A percentile compares a stretch with the other conserved stretches of the same genome.
These are phyloP conservation scores for Porodaedalea pini DNA, from an alignment of 1,284 basidiomycete genomes.

Conservation along the genomic window DNA sequence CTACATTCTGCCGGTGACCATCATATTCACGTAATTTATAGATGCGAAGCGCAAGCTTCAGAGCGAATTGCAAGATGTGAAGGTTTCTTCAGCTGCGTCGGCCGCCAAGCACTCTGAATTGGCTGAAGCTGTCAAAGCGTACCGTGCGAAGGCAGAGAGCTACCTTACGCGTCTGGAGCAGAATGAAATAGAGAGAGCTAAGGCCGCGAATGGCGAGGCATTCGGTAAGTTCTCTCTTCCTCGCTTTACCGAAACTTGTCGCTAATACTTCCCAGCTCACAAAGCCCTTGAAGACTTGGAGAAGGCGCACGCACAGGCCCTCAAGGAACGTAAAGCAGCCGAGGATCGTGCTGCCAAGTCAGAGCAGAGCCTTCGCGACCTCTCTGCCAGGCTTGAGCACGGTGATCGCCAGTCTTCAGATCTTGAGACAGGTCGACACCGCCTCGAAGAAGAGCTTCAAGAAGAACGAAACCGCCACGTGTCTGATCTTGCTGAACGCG, in stretches of 20 bases:
- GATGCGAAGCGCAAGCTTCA: constrained; percentile 61
- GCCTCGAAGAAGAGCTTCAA: constrained; percentile 69
- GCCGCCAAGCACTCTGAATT: constrained; percentile 63
- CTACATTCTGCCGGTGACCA: neutral
- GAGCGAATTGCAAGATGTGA: constrained; percentile 60
- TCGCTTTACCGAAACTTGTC: neutral
- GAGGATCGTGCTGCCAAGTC: constrained; percentile 50
- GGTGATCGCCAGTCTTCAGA: constrained; percentile 68
- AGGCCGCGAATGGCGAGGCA: constrained; percentile 61
- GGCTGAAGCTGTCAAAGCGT: constrained; percentile 59
- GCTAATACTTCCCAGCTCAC: constrained; percentile 40
- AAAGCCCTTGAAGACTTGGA: constrained; percentile 62
- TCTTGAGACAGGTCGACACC: constrained; percentile 56
- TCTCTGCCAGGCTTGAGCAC: constrained; percentile 65
- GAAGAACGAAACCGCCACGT: constrained; percentile 74
- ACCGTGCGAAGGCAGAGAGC: constrained; percentile 60
- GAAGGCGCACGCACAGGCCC: constrained; percentile 50
- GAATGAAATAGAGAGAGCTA: constrained; percentile 65
- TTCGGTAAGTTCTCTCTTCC: constrained; percentile 41
- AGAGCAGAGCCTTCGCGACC: constrained; percentile 54
- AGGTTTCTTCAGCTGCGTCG: constrained; percentile 57
- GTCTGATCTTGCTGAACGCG: constrained; percentile 72
- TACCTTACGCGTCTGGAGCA: constrained; percentile 65
- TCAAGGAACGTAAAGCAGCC: constrained; percentile 50
- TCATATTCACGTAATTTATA: constrained; percentile 27